A percentile compares a stretch with the other conserved stretches of the same genome.
These are phyloP conservation scores for Saprolegnia diclina DNA, from an alignment of 352 stramenopile genomes.

Conservation along the genomic window DNA sequence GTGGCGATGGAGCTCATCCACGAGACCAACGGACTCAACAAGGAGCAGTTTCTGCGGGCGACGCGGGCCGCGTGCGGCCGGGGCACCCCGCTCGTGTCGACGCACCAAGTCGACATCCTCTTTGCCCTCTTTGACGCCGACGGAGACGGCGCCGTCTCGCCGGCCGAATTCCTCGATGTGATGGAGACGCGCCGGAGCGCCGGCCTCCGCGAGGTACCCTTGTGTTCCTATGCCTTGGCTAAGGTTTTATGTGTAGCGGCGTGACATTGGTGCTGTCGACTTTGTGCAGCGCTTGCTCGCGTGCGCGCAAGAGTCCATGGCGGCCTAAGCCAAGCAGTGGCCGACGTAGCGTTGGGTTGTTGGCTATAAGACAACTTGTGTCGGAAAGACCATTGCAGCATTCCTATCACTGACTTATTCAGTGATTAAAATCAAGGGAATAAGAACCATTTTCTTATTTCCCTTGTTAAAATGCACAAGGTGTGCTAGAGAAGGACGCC, in stretches of 20 bases:
- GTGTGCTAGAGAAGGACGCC: background rate
- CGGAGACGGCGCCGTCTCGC: slow-evolving; percentile 66
- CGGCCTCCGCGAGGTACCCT: slow-evolving; percentile 66
- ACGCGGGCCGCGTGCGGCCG: slow-evolving; percentile 55
- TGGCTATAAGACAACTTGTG: no score
- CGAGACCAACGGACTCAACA: slow-evolving; percentile 74
- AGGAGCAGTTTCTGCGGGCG: slow-evolving; percentile 79
- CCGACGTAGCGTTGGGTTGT: no score
- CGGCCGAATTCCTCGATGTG: slow-evolving; percentile 79
- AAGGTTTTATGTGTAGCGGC: slow-evolving; percentile 37
- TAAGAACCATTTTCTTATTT: no score
- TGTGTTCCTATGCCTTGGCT: background rate
- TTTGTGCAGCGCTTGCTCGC: slow-evolving; percentile 56
- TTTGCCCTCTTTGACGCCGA: slow-evolving; percentile 79
- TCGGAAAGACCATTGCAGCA: background rate
- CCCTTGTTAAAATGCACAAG: no score
- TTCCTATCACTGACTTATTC: no score
- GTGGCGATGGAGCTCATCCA: slow-evolving; percentile 78
- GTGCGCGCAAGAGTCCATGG: slow-evolving; percentile 29
- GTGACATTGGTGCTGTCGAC: slow-evolving; percentile 68
- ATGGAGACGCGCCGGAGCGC: slow-evolving; percentile 83
- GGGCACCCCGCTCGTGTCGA: slow-evolving; percentile 55
- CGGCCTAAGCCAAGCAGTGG: no score
- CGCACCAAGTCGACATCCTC: slow-evolving; percentile 79
- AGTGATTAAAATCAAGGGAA: no score